A percentile compares a stretch with the other conserved stretches of the same genome.
phyloP scores from a whole-genome alignment of 1,284 basidiomycete genomes.

The Vanrija sp. region DNA sequence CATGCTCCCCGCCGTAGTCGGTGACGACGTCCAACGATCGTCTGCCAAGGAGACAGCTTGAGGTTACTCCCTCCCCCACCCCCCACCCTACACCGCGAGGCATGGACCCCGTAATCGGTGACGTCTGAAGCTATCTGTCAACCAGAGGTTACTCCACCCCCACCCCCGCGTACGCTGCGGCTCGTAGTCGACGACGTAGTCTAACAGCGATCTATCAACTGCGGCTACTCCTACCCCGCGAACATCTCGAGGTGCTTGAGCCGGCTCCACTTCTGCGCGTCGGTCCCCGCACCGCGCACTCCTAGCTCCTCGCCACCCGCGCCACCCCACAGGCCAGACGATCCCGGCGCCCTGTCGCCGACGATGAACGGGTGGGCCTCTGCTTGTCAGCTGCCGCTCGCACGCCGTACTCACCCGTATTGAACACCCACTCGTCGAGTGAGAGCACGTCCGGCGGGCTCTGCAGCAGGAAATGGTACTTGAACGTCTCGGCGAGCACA shows the following conservation, averaged over 20 bases:
- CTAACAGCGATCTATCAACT: background rate
- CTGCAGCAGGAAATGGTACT: constrained; percentile 53
- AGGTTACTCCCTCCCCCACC: too few species aligned
- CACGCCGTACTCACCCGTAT: constrained; percentile 44
- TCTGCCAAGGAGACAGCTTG: too few species aligned
- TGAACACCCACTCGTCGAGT: constrained; percentile 57
- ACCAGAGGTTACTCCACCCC: too few species aligned
- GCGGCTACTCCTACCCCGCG: background rate
- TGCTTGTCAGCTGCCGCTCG: constrained; percentile 2
- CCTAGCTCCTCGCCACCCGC: constrained; percentile 25
- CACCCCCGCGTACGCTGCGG: too few species aligned
- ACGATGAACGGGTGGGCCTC: constrained; percentile 49
- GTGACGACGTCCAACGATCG: too few species aligned
- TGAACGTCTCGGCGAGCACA: constrained; percentile 57
- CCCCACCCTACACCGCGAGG: too few species aligned
- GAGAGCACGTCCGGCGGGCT: constrained; percentile 54
- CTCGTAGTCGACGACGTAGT: too few species aligned
- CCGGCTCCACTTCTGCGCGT: constrained; percentile 43
- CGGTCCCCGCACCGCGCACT: constrained; percentile 39
- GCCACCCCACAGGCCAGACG: constrained; percentile 34
- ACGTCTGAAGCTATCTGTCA: too few species aligned
- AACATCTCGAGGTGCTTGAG: constrained; percentile 22
- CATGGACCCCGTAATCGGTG: too few species aligned
- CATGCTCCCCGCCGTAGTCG: too few species aligned
- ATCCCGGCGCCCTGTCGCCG: constrained; percentile 31